A percentile compares a stretch with the other conserved stretches of the same genome.
These are phyloP conservation scores for Alternaria gansuensis DNA, from an alignment of 2,329 filamentous ascomycete species.

Conservation along the genomic window DNA sequence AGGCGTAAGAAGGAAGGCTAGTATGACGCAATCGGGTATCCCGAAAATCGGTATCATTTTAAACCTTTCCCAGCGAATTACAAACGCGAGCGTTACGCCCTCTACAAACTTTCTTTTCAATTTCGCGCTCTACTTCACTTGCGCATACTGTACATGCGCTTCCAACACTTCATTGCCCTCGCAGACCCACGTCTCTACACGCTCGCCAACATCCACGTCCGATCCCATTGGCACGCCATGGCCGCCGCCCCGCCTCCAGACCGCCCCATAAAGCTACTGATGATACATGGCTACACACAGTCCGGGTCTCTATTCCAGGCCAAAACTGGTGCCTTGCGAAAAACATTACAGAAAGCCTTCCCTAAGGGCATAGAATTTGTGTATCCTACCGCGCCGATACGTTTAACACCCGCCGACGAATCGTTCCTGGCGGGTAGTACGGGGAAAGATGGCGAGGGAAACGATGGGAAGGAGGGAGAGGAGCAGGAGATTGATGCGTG, in stretches of 20 bases:
- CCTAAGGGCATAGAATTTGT: slow-evolving; percentile 60
- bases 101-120: background rate
- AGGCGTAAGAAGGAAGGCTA: background rate
- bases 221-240: slow-evolving; percentile 43
- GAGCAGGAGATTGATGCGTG: slow-evolving; percentile 72
- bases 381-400: slow-evolving; percentile 59
- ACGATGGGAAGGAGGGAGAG: slow-evolving; percentile 50
- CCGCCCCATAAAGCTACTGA: slow-evolving; percentile 57
- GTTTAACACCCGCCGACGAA: slow-evolving; percentile 58
- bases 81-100: background rate
- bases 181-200: slow-evolving; percentile 20
- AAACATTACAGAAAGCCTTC: slow-evolving; percentile 79
- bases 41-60: slow-evolving; percentile 18
- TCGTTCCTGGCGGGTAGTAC: slow-evolving; percentile 58
- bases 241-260: slow-evolving; percentile 41
- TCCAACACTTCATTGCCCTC: slow-evolving; percentile 12
- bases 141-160: slow-evolving; percentile 15
- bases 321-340: slow-evolving; percentile 88
- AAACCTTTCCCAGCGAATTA: slow-evolving; percentile 2
- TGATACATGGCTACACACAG: slow-evolving; percentile 82
- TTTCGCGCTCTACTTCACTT: background rate
- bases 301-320: slow-evolving; percentile 83
- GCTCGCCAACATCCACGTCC: slow-evolving; percentile 26
- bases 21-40: slow-evolving; percentile 18
- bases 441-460: slow-evolving; percentile 22